Percentiles rank a stretch among this genome's conserved stretches.
phyloP scores from a whole-genome alignment of 768 basidiomycete species.

The Kwoniella sp. region DNA sequence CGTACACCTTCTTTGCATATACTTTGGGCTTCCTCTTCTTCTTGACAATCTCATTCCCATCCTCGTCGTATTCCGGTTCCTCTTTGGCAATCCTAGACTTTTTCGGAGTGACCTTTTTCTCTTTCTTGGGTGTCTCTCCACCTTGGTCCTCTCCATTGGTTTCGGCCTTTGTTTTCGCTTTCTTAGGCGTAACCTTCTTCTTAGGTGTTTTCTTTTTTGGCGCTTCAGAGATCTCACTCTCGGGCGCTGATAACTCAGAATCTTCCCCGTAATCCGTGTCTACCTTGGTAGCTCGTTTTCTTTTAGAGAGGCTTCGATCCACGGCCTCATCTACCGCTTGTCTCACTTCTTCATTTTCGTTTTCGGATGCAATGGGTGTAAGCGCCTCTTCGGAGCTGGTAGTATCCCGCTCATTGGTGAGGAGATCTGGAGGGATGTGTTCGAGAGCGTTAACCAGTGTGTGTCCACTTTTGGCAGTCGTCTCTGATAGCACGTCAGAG shows the following conservation, averaged over 20 bases:
- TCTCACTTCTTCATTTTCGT: slow-evolving; percentile 10
- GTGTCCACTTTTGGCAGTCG: slow-evolving; percentile 5
- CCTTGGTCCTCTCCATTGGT: not conserved
- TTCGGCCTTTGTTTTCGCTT: slow-evolving; percentile 11
- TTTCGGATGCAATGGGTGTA: slow-evolving; percentile 27
- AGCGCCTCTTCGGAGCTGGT: slow-evolving; percentile 24
- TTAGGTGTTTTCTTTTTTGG: slow-evolving; percentile 18
- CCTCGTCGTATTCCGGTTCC: slow-evolving; percentile 47
- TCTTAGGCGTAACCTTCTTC: slow-evolving; percentile 5
- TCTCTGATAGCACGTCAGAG: slow-evolving; percentile 3
- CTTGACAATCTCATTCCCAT: slow-evolving; percentile 51
- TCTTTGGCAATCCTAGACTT: slow-evolving; percentile 45
- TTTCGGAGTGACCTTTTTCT: slow-evolving; percentile 43
- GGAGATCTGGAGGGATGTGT: slow-evolving; percentile 22
- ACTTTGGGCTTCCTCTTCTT: slow-evolving; percentile 51
- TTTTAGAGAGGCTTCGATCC: slow-evolving; percentile 8
- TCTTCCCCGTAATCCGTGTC: slow-evolving; percentile 15
- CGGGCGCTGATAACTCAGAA: slow-evolving; percentile 17
- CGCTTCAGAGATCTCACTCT: slow-evolving; percentile 13
- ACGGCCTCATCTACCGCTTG: slow-evolving; percentile 16
- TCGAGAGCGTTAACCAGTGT: slow-evolving; percentile 38
- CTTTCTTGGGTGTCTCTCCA: slow-evolving; percentile 30
- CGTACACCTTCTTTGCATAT: slow-evolving; percentile 59
- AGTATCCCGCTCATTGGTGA: slow-evolving; percentile 4
- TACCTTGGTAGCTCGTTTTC: slow-evolving; percentile 25